Evolutionary conservation across 1,284 basidiomycete species (phyloP).

Genomic region (Cutaneotrichosporon spelunceum): DNA sequence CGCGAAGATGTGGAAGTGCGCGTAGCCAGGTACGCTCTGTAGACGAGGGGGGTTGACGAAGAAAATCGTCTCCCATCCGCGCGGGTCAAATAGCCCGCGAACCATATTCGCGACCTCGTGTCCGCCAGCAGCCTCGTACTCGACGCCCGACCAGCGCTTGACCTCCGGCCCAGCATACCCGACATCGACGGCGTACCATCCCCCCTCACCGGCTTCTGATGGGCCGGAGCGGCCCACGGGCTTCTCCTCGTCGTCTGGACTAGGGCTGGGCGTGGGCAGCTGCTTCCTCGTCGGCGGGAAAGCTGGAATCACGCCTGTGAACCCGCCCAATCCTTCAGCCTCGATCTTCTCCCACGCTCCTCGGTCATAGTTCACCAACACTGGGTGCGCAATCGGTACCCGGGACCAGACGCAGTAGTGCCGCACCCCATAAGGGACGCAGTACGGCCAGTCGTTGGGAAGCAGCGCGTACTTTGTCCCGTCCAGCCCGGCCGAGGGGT

Average conservation of each 20-base stretch:
- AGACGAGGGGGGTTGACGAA: conserved; percentile 42
- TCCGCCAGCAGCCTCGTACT: conserved; percentile 37
- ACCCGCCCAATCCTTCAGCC: conserved; percentile 43
- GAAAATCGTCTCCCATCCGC: conserved; percentile 51
- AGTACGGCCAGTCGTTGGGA: conserved; percentile 52
- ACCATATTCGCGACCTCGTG: conserved; percentile 47
- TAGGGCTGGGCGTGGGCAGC: not conserved
- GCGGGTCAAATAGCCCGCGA: conserved; percentile 42
- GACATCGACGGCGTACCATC: conserved; percentile 40
- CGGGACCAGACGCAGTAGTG: conserved; percentile 49
- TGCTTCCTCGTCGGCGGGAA: not conserved
- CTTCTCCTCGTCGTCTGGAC: conserved; percentile 3
- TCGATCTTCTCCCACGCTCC: conserved; percentile 41
- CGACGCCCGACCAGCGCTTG: conserved; percentile 36
- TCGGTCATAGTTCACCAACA: conserved; percentile 38
- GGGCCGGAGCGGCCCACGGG: conserved; percentile 12
- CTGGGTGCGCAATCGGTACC: conserved; percentile 47
- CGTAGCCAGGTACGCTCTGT: conserved; percentile 47
- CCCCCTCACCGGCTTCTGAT: conserved; percentile 13
- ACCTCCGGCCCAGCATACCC: conserved; percentile 32
- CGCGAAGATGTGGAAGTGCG: conserved; percentile 51
- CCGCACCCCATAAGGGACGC: conserved; percentile 43
- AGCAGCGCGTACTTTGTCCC: conserved; percentile 42
- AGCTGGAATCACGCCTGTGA: conserved; percentile 41
- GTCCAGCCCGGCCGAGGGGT: conserved; percentile 32